Percentiles rank a stretch among this genome's conserved stretches.
These are phyloP conservation scores for Myxozyma sirexii DNA, from an alignment of 805 yeast genomes.

Conservation along the genomic window DNA sequence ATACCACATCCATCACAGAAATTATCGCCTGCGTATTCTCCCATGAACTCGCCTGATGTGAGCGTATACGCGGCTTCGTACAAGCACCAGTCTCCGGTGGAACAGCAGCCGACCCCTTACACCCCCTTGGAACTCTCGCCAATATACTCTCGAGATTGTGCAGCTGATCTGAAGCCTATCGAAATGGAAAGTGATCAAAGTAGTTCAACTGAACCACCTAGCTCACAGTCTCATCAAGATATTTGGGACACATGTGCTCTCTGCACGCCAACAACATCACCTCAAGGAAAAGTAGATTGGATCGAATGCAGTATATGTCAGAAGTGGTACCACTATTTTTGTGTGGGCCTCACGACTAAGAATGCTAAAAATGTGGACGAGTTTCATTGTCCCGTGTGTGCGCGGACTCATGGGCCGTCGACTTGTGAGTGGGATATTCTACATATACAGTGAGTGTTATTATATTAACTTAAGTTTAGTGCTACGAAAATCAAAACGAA, in stretches of 20 bases:
- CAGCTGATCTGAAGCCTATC: not conserved
- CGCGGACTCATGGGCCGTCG: conserved; percentile 52
- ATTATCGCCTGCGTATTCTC: conserved; percentile 14
- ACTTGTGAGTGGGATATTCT: conserved; percentile 23
- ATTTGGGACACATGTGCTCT: conserved; percentile 32
- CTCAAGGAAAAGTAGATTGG: conserved; percentile 47
- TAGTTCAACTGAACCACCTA: not conserved
- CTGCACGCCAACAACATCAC: conserved; percentile 34
- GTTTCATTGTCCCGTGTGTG: conserved; percentile 62
- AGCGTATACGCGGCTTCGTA: conserved; percentile 1
- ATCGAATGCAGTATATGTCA: conserved; percentile 59
- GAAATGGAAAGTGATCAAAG: not conserved
- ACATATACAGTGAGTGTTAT: not conserved
- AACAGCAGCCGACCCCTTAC: conserved; percentile 26
- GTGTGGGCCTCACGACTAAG: conserved; percentile 47
- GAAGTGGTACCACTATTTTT: conserved; percentile 58
- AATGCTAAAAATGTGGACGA: conserved; percentile 48
- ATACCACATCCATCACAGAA: not conserved
- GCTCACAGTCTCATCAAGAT: conserved; percentile 9
- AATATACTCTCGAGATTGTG: not conserved
- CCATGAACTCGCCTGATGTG: conserved; percentile 24
- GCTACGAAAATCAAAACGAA: conserved; percentile 59
- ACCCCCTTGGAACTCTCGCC: conserved; percentile 23
- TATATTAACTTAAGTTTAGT: conserved; percentile 8
- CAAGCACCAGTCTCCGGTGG: conserved; percentile 6